Evolutionary conservation across 176 grass and related monocot species (phyloP), one percentile per base, ranked within the genome.

Genomic region (Bothriochloa decipiens): DNA sequence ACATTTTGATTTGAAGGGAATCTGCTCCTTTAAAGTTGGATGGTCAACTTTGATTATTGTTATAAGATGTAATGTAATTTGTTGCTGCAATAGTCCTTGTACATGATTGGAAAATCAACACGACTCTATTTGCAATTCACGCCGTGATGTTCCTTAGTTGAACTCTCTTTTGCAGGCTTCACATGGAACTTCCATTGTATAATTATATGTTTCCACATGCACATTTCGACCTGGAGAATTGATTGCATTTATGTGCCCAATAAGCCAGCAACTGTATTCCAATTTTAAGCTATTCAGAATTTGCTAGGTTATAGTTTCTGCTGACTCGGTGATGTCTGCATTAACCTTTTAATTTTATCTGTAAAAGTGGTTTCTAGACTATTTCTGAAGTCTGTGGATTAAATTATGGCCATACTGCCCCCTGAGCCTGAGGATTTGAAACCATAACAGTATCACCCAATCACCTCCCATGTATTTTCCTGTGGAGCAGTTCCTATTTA

Each of bases 131-230:
- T 77, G 40, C 70, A 46, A 65, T 52, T 42, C 53, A 41, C 83
- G 86, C 8, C 58, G 11, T 40, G 26, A 43, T 73, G 60, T 49
- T 55, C 35, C 81, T 79, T 57, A 52, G 67, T 35, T 35, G 32
- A 23, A 73, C 20, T 65, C 45, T 79, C 20, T 74, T 84, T 72
- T 43, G 57, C 33, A 43, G 65, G 53, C 58, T 87, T 81, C 46
- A 73, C 57, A 28, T 75, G 68, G 70, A 42, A 27, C 40, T 72
- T 72, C 40, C 70, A 72, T 45, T 70, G 15, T 61, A 14, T 43
- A 43, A 29, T 49, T 49, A n/a, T 57, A 49, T 83, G 23, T 83
- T 78, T 88, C 15, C n/a, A 36, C 23, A 9, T 28, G 41, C 1
- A 7, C 68, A 80, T 32, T 84, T 79, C 22, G 65, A 73, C 41